A percentile compares a stretch with the other conserved stretches of the same genome.
Evolutionary conservation across 345 rosid genomes (phyloP).

Genomic region (Citrus sp.): DNA sequence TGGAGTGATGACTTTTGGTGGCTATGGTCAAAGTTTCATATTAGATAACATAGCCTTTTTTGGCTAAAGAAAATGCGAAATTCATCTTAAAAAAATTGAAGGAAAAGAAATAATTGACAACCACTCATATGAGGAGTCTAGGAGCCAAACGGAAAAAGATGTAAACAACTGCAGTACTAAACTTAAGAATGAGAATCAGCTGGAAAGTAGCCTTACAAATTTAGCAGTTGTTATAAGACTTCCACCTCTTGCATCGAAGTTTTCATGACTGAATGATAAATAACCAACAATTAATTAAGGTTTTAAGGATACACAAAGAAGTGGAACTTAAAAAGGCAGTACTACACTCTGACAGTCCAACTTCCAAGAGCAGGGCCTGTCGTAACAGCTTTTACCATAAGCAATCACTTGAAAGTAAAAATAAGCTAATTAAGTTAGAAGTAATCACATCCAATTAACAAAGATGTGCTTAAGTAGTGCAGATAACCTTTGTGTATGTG

Average conservation of each 20-base stretch:
- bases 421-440: slow-evolving; percentile 32
- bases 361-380: slow-evolving; percentile 25
- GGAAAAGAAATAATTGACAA: neutral
- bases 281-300: slow-evolving; percentile 4
- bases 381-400: slow-evolving; percentile 27
- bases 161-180: neutral
- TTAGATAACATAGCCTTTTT: neutral
- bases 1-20: neutral
- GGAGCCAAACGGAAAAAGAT: neutral
- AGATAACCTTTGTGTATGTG: slow-evolving; percentile 94
- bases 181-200: neutral
- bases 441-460: slow-evolving; percentile 37
- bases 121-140: neutral
- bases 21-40: neutral
- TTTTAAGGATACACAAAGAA: neutral
- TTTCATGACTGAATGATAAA: slow-evolving; percentile 45
- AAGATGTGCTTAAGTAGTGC: slow-evolving; percentile 80
- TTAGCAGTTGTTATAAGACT: slow-evolving; percentile 36
- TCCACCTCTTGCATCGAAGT: slow-evolving; percentile 38
- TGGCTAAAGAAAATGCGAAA: neutral
- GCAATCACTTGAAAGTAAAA: slow-evolving; percentile 23
- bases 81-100: neutral
- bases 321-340: slow-evolving; percentile 15
- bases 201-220: slow-evolving; percentile 38
- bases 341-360: slow-evolving; percentile 20